A percentile compares a stretch with the other conserved stretches of the same genome.
Conservation (phyloP, 1,139 yeast genomes). For the Geotrichum aggregatum region DNA sequence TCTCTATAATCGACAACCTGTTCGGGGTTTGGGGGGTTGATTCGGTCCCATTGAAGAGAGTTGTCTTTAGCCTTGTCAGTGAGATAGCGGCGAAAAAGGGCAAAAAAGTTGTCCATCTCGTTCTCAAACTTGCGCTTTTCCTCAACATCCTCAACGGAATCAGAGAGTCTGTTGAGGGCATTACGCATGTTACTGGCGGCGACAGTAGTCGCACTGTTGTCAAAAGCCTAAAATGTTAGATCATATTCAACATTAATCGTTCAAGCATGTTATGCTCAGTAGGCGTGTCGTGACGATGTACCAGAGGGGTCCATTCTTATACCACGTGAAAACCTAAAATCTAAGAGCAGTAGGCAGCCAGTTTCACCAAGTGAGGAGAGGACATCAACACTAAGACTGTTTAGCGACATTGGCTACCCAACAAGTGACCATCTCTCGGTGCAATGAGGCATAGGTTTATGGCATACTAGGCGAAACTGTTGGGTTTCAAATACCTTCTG, state of each 20-base stretch:
- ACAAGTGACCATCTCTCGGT: too few species aligned
- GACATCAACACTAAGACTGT: neutral
- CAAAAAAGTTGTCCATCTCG: slow-evolving; percentile 93
- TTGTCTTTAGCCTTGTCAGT: slow-evolving; percentile 83
- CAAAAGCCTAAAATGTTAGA: slow-evolving; percentile 54
- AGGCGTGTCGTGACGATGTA: neutral
- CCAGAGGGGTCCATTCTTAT: neutral
- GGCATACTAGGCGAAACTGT: too few species aligned
- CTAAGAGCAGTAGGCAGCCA: neutral
- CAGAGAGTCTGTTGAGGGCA: slow-evolving; percentile 84
- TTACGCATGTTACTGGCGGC: slow-evolving; percentile 98
- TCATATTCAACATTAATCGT: neutral
- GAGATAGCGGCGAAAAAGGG: slow-evolving; percentile 86
- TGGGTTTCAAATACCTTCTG: neutral
- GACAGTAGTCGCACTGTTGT: slow-evolving; percentile 89
- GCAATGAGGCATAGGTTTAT: too few species aligned
- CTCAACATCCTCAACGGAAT: slow-evolving; percentile 59
- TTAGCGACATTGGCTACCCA: neutral
- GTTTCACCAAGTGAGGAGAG: neutral
- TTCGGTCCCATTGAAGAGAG: slow-evolving; percentile 90
- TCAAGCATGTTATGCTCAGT: neutral
- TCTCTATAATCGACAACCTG: slow-evolving; percentile 79
- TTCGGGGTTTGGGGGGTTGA: slow-evolving; percentile 79
- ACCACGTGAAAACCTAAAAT: slow-evolving; percentile 9
- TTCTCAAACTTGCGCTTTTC: slow-evolving; percentile 65